Conservation (phyloP, 2,329 filamentous ascomycete genomes). For the Cercospora canescens region DNA sequence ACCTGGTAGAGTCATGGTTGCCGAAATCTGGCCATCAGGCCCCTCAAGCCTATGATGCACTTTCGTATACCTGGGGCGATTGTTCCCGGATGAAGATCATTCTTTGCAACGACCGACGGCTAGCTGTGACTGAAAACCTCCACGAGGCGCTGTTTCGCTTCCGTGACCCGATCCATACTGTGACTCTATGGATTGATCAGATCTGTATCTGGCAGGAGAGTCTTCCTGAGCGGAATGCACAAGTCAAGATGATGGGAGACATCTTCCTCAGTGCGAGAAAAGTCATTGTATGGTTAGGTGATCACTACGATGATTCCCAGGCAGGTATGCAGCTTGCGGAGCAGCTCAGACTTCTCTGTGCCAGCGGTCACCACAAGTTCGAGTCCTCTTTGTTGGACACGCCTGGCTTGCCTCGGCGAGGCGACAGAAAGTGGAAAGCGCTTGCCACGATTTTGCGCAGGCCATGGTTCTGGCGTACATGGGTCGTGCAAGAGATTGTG, state of each 20-base stretch:
- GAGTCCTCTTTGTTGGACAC: conserved; percentile 17
- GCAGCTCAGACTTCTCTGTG: conserved; percentile 27
- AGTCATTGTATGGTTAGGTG: conserved; percentile 35
- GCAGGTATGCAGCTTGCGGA: conserved; percentile 33
- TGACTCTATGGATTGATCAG: conserved; percentile 35
- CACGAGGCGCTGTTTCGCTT: conserved; percentile 32
- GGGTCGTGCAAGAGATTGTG: conserved; percentile 36
- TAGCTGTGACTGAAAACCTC: conserved; percentile 29
- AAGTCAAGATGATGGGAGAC: conserved; percentile 35
- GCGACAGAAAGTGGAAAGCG: conserved; percentile 30
- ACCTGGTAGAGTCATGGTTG: conserved; percentile 30
- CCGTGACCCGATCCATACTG: conserved; percentile 20
- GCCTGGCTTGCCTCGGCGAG: conserved; percentile 30
- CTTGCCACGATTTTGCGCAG: conserved; percentile 29
- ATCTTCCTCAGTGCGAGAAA: conserved; percentile 33
- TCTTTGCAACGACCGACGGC: conserved; percentile 29
- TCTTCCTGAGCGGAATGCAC: conserved; percentile 31
- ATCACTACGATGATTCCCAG: conserved; percentile 29
- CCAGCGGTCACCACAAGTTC: not conserved
- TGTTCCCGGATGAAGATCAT: conserved; percentile 26
- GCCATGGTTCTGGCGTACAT: conserved; percentile 35
- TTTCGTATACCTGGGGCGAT: conserved; percentile 35
- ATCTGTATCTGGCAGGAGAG: conserved; percentile 35
- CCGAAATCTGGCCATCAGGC: conserved; percentile 20
- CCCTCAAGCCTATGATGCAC: conserved; percentile 29